Evolutionary conservation across 129 eudicot species (phyloP), one percentile per base, ranked within the genome.

Genomic region (Calendula officinalis): DNA sequence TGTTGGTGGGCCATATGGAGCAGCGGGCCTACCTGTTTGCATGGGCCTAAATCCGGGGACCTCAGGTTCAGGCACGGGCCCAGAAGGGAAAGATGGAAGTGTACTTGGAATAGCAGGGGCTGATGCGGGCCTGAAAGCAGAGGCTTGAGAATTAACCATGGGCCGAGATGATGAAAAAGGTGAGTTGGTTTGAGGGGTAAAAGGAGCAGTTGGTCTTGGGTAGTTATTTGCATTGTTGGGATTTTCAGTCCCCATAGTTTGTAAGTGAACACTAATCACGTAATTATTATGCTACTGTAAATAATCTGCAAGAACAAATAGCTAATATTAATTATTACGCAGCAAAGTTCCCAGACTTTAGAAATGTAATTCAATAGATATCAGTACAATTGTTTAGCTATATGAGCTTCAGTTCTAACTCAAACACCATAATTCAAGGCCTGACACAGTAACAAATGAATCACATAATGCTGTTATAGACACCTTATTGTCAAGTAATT

Each of bases 171-270:
- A 75, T 68, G 56, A 53, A 73, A 84, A 86, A 36, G 92, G 87
- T 56, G 81, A 77, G 55, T 70, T 55, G 64, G 73, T 73, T 62
- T 72, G 91, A 32, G 84, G 84, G 69, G 80, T 79, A 74, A 90
- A 90, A 40, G 95, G 97, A 50, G 88, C 36, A 51, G 78, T 75
- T 44, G 95, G 95, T 60, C 91, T 74, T 63, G 69, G 66, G 39
- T 82, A 84, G 50, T 71, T 66, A 75, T 74, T 83, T 22, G 87
- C 73, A 44, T 72, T 84, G 39, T 77, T 76, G 16, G 94, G 84
- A 79, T 91, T 66, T 76, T 85, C 97, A 51, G 96, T 82, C 74
- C 94, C 94, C 97, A 91, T 91, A 50, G 68, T 56, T 57, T 40
- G 48, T 36, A 56, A 53, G 34, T 50, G 15, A 52, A 38, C 45